phyloP scores from a whole-genome alignment of 441 rosid species.

The Gossypium schwendimanii region DNA sequence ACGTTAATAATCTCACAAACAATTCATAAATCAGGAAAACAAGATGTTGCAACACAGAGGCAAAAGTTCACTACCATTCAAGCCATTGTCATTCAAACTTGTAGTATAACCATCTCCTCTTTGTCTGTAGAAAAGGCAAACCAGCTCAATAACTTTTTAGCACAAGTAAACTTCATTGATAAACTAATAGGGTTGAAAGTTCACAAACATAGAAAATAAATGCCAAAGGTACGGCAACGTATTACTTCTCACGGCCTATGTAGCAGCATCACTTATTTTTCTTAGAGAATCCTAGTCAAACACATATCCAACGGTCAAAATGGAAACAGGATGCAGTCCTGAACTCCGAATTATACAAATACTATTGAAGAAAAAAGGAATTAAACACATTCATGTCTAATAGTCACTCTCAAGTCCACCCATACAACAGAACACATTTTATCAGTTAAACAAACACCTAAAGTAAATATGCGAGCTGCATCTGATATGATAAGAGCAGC shows the following conservation, averaged over 20 bases:
- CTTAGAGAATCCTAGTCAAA: background rate
- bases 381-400: background rate
- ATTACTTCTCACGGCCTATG: background rate
- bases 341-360: background rate
- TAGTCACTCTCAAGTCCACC: background rate
- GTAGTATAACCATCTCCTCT: constrained; percentile 42
- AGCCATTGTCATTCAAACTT: constrained; percentile 30
- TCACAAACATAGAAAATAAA: background rate
- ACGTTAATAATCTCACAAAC: constrained; percentile 31
- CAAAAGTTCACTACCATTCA: constrained; percentile 34
- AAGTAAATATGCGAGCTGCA: background rate
- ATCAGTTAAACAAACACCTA: background rate
- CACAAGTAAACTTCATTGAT: background rate
- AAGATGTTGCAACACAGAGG: background rate
- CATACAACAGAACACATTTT: background rate
- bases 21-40: constrained; percentile 14
- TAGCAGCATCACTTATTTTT: background rate
- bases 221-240: background rate
- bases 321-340: background rate
- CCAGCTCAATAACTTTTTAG: background rate
- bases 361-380: background rate
- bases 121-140: constrained; percentile 43
- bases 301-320: background rate
- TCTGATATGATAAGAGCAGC: background rate
- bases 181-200: background rate